phyloP scores from a whole-genome alignment of 306 rosid species.

The Dryas drummondii region DNA sequence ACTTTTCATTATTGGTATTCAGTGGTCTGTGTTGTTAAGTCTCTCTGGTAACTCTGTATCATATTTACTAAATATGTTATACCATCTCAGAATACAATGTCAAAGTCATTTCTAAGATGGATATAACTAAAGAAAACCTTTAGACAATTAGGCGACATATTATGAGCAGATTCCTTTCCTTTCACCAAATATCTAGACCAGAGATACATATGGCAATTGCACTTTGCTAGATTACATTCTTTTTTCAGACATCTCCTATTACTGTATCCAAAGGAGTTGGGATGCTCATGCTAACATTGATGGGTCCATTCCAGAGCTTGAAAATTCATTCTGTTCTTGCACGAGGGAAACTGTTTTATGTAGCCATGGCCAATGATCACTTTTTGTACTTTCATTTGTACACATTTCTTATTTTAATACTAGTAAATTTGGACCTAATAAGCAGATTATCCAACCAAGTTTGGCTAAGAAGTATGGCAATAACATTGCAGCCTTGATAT shows the following conservation, averaged over 20 bases:
- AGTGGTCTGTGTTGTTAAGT: neutral
- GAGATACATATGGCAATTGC: neutral
- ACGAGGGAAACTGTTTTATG: neutral
- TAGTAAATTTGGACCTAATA: neutral
- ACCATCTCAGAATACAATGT: neutral
- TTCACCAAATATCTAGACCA: neutral
- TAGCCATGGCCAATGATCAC: neutral
- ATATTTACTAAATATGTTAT: neutral
- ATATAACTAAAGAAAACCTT: neutral
- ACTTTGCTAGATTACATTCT: too few relatives aligned
- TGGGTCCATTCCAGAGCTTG: neutral
- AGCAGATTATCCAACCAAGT: neutral
- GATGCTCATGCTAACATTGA: neutral
- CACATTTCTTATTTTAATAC: neutral
- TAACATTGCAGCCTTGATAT: neutral
- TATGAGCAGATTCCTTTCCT: neutral
- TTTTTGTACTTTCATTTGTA: neutral
- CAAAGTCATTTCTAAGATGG: neutral
- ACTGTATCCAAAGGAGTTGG: neutral
- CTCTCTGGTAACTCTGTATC: neutral
- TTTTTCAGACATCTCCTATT: neutral
- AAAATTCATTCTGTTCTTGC: neutral
- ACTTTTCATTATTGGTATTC: slow-evolving; percentile 6
- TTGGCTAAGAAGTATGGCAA: neutral
- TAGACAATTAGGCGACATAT: neutral